phyloP scores from a whole-genome alignment of 805 yeast genomes.

The Saccharomycopsis sp. region DNA sequence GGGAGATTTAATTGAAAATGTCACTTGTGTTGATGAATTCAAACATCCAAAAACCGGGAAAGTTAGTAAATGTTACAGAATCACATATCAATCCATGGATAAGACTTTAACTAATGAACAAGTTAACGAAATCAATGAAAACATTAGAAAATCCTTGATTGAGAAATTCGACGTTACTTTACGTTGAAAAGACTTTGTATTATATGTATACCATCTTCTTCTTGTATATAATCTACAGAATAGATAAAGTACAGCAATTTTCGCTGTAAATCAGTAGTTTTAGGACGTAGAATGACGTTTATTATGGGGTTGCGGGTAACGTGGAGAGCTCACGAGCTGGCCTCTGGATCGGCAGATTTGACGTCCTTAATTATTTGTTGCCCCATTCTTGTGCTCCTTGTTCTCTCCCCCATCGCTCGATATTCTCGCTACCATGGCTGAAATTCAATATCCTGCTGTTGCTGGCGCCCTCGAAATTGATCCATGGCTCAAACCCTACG shows the following conservation, averaged over 20 bases:
- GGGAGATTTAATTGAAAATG: conserved; percentile 85
- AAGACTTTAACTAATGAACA: conserved; percentile 80
- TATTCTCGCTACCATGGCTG: not conserved
- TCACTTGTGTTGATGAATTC: conserved; percentile 70
- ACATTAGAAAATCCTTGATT: conserved; percentile 49
- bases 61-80: conserved; percentile 76
- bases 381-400: too few relatives aligned
- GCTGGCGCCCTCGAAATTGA: conserved; percentile 41
- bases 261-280: too few relatives aligned
- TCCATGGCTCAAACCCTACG: conserved; percentile 79
- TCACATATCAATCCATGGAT: conserved; percentile 94
- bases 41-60: conserved; percentile 72
- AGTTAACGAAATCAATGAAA: conserved; percentile 60
- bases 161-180: conserved; percentile 46
- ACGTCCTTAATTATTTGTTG: too few relatives aligned
- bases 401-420: too few relatives aligned
- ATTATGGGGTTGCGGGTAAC: too few relatives aligned
- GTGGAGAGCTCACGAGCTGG: too few relatives aligned
- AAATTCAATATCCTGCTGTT: not conserved
- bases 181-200: too few relatives aligned
- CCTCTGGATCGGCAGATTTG: too few relatives aligned
- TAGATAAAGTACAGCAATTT: too few relatives aligned
- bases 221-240: not conserved
- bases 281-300: too few relatives aligned
- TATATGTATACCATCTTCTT: not conserved